Conservation (phyloP, 2,329 filamentous ascomycete genomes). For the Cytospora schulzeri region DNA sequence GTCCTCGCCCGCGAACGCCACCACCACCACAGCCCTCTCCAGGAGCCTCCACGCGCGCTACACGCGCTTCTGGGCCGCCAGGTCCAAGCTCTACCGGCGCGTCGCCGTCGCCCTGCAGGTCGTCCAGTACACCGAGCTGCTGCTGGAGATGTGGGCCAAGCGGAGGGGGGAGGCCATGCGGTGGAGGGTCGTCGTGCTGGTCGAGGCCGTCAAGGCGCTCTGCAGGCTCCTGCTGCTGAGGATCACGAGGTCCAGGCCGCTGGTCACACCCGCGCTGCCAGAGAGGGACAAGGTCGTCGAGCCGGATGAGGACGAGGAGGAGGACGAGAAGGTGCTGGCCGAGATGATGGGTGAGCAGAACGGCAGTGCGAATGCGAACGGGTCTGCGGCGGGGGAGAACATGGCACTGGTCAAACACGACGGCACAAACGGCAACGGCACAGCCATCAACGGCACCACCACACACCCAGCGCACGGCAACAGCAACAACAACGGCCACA, state of each 20-base stretch:
- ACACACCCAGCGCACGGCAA: too few species aligned
- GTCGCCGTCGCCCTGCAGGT: conserved; percentile 83
- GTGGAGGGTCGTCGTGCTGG: conserved; percentile 83
- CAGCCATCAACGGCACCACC: conserved; percentile 5
- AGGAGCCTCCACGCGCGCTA: conserved; percentile 64
- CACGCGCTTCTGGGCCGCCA: conserved; percentile 66
- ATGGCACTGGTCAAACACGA: conserved; percentile 15
- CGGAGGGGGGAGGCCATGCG: conserved; percentile 76
- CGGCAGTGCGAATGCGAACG: conserved; percentile 43
- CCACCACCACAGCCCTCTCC: too few species aligned
- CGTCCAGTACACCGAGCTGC: conserved; percentile 89
- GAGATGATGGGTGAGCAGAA: conserved; percentile 47
- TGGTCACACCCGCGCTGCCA: conserved; percentile 82
- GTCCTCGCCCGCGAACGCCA: conserved; percentile 56
- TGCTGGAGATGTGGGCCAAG: conserved; percentile 98
- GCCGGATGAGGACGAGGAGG: conserved; percentile 49
- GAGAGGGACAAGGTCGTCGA: conserved; percentile 79
- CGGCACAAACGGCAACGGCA: conserved; percentile 15
- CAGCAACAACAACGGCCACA: conserved; percentile 26
- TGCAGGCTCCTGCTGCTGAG: conserved; percentile 80
- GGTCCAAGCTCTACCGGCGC: conserved; percentile 72
- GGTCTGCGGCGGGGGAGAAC: conserved; percentile 40
- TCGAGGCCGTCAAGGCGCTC: conserved; percentile 84
- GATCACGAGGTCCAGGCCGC: conserved; percentile 78
- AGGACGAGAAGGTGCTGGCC: conserved; percentile 47